Base-by-base conservation (phyloP, 1,139 yeast genomes). In the Hyphopichia wangnamkhiaoensis region DNA sequence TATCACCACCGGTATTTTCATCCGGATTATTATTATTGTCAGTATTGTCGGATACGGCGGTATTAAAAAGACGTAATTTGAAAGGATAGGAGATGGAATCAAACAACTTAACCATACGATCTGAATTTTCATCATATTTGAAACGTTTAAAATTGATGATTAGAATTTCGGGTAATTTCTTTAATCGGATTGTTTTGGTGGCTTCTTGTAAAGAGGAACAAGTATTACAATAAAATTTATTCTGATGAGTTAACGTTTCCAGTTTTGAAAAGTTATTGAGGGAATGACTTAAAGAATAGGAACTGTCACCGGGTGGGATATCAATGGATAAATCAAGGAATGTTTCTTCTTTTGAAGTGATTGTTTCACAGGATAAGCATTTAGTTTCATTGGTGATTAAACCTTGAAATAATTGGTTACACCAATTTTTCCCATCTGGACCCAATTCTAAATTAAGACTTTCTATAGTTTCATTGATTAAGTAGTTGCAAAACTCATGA, bases 161-260 rank as follows among this genome's bases (percentile, higher is more conserved):
- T 41, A 93, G 65, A 6, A 88, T 75, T 44, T 82, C 82, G 1
- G 98, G 98, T 27, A 90, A 66, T 48, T 77, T 74, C 48, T 84
- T 85, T 37, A 93, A 68, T 45, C 86, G 88, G 65, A 91, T 90
- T n/a, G 94, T 77, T 59, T 93, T 88, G 44, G 90, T 90, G 2
- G 98, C 98, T 55, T 93, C 98, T 61, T 93, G 98, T 41, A 91
- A 73, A 0, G 95, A 87, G 39, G 87, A 84, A 54, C 98, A 93
- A 18, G 80, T 76, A 58, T 91, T 96, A 63, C 98, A 93, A 58
- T 88, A 87, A 59, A 93, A 93, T 64, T 93, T 93, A 65, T 93
- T 91, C 38, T 88, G 82, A 42, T 87, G 95, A 31, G 85, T 82
- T 38, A 93, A 73, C 64, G 90, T 81, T 60, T 93, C 98, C 56